Evolutionary conservation across 2,329 filamentous ascomycete genomes (phyloP).

Genomic region (Fonsecaea erecta): DNA sequence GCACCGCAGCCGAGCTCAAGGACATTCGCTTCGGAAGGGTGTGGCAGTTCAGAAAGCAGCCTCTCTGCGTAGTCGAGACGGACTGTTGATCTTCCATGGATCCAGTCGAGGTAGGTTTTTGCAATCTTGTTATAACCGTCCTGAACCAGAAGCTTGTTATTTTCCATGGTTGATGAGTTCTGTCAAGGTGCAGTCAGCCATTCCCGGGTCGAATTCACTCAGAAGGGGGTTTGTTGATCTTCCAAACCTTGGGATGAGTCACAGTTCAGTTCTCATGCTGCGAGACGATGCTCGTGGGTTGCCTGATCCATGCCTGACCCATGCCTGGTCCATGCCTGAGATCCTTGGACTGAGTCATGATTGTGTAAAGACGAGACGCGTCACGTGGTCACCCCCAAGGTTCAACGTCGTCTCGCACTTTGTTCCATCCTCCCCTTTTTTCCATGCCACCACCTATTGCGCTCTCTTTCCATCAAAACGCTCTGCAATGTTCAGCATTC

Average conservation of each 20-base stretch:
- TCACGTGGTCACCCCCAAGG: not conserved
- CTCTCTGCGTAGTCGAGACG: constrained; percentile 43
- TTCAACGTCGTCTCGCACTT: not conserved
- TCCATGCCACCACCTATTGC: not conserved
- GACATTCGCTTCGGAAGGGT: constrained; percentile 31
- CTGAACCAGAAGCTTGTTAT: constrained; percentile 19
- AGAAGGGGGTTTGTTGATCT: not conserved
- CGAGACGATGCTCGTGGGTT: no score
- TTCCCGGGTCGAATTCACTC: not conserved
- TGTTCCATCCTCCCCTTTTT: not conserved
- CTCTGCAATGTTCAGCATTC: not conserved
- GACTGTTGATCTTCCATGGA: constrained; percentile 36
- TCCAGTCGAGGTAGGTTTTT: constrained; percentile 46
- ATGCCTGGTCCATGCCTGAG: no score
- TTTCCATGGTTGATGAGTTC: not conserved
- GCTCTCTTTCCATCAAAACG: not conserved
- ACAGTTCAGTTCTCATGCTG: not conserved
- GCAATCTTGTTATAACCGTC: constrained; percentile 46
- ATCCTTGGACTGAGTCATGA: not conserved
- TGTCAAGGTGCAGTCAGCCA: not conserved
- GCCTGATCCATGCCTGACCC: not conserved
- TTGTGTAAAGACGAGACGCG: not conserved
- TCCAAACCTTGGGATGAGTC: not conserved
- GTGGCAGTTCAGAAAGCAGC: constrained; percentile 38
- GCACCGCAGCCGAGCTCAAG: constrained; percentile 52